phyloP scores from a whole-genome alignment of 257 asterid genomes.

The Solanum megistacrolobum region DNA sequence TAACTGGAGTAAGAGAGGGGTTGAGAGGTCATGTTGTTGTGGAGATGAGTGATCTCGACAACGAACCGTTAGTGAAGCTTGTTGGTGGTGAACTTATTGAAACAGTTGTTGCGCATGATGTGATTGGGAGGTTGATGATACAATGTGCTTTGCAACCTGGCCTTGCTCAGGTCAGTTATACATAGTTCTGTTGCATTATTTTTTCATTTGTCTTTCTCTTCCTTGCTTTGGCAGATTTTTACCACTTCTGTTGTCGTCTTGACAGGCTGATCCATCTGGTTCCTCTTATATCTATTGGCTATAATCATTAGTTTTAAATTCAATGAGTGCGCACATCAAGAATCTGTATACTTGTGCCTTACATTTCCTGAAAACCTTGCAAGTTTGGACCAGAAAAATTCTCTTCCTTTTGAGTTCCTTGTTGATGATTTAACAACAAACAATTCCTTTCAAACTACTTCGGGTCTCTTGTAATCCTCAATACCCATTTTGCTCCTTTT shows the following conservation, averaged over 20 bases:
- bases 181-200: constrained; percentile 1
- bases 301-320: neutral
- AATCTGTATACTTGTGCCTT: neutral
- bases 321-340: neutral
- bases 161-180: constrained; percentile 80
- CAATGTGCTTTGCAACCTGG: constrained; percentile 99
- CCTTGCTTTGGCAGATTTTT: neutral
- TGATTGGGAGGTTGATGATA: constrained; percentile 95
- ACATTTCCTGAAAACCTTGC: neutral
- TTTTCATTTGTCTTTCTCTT: neutral
- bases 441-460: neutral
- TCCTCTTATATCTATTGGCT: neutral
- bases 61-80: constrained; percentile 96
- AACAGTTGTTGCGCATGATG: constrained; percentile 98
- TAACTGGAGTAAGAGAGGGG: constrained; percentile 86
- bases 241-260: neutral
- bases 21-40: constrained; percentile 94
- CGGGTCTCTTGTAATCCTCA: neutral
- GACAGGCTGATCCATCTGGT: neutral
- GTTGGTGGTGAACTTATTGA: constrained; percentile 95
- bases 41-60: constrained; percentile 97
- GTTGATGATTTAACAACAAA: neutral
- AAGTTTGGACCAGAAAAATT: neutral
- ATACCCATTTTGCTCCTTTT: neutral
- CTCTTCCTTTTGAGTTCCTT: neutral